Base-by-base conservation (phyloP, 1,284 basidiomycete genomes). In the Cryptococcus sp. region DNA sequence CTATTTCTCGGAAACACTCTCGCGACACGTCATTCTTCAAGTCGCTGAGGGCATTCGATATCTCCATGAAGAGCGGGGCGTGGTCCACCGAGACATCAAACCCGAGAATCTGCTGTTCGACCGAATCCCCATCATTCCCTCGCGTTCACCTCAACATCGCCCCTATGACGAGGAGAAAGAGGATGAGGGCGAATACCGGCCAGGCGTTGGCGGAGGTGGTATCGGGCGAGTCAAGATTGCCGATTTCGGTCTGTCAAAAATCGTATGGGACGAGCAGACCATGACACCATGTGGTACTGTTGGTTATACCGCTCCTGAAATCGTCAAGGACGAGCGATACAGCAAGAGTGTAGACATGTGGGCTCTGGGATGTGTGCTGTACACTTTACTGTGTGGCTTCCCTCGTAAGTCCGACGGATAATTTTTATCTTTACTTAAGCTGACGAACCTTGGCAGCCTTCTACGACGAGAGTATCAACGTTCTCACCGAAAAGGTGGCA, bases 331-430 rank as follows among this genome's bases (percentile, higher is more conserved):
- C 76, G 94, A 99, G 81, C 85, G 95, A 25, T 99, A 99, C 78
- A 92, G 89, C 76, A 98, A 97, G 81, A 92, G 89, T 70, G 96
- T 99, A 56, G 96, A 99, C 78, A 99, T 99, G 96, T 99, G 96
- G 96, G 96, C 96, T 3, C 81, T 99, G 42, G 96, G 96, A 30
- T 99, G 96, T 78, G 96, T 99, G 22, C 83, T 99, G 5, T 99
- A 99, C 81, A 99, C 96, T 1, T 82, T 99, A 3, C 85, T 99
- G n/a, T 99, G 96, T 72, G 96, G 95, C 53, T 97, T 97, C 82
- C 93, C 93, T 54, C 91, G 78, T 79, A 58, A 72, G 78, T 52
- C 10, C 7, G 0, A 45, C 15, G 19, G 27, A 10, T 25, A 15
- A 16, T 15, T 25, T 27, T 35, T 22, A 13, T 48, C 16, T 20